phyloP scores from a whole-genome alignment of 306 rosid species.

The Cicer judaicum region DNA sequence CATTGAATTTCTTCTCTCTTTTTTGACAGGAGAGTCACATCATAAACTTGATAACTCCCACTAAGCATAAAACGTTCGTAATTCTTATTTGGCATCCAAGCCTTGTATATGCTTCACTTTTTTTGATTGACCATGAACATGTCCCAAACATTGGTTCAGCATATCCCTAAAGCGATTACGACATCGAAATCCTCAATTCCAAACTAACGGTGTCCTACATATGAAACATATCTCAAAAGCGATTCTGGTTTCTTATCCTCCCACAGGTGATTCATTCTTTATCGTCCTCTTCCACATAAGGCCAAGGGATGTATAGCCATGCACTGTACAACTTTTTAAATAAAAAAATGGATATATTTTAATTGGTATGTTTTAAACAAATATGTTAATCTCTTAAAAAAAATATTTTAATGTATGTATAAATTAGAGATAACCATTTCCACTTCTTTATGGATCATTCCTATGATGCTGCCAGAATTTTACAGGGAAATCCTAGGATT shows the following conservation, averaged over 20 bases:
- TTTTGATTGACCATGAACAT: neutral
- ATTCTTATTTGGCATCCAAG: neutral
- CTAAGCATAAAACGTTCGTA: neutral
- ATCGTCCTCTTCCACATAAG: too few relatives aligned
- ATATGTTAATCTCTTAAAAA: too few relatives aligned
- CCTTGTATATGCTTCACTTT: neutral
- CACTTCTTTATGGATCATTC: too few relatives aligned
- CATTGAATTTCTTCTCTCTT: neutral
- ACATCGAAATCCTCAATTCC: neutral
- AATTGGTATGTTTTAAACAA: too few relatives aligned
- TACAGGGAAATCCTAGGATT: too few relatives aligned
- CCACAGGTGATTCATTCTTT: neutral
- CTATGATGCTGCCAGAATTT: too few relatives aligned
- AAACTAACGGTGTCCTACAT: neutral
- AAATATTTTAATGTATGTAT: too few relatives aligned
- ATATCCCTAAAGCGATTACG: neutral
- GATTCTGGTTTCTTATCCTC: neutral
- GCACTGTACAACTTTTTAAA: too few relatives aligned
- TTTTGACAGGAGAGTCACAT: neutral
- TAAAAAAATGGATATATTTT: too few relatives aligned
- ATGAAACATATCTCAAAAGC: neutral
- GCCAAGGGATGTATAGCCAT: too few relatives aligned
- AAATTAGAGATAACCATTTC: too few relatives aligned
- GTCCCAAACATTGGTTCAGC: neutral
- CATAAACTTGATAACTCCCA: neutral